Base-by-base conservation (phyloP, 2,329 filamentous ascomycete species). In the Ploettnerulaceae sp. region DNA sequence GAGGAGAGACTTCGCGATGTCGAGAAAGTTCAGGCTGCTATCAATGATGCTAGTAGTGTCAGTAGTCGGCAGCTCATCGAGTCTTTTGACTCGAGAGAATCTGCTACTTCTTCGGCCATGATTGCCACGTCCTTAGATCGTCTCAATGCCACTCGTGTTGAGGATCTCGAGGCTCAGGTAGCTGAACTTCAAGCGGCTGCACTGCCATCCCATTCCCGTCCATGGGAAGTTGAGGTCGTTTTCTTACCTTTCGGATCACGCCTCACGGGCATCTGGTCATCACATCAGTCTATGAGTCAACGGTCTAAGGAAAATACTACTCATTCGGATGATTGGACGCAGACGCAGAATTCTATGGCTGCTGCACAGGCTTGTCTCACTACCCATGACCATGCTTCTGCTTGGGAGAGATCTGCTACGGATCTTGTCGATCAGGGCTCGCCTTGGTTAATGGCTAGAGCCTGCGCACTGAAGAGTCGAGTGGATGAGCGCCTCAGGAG, bases 201-300 rank as follows among this genome's bases (percentile, higher is more conserved):
- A 15, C 64, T 80, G 22, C 84, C 86, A n/a, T 80, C 83, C 0
- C 70, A 71, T 21, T 66, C 67, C 32, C 72, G 77, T 31, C 83
- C 85, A 0, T 89, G 85, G 83, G 77, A 85, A 54, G 69, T 91
- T 1, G 85, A 90, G 59, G 82, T 90, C 4, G 79, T 90, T 1
- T 79, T 89, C 47, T 64, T 90, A 6, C 86, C 86, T 1, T 91
- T 87, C 62, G 75, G 75, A 4, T 65, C 68, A 32, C 64, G 71
- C n/a, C 60, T 79, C 17, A 69, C 66, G 49, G 75, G 75, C 2
- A 68, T 78, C 17, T 79, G 75, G 75, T 73, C 70, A 44, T 66
- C 69, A 7, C 70, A 68, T 49, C 64, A 61, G 46, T 65, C 65
- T 57, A 45, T 40, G 39, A 64, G 66, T 51, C 57, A 67, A 51